Evolutionary conservation across 192 early-diverging fungal species (phyloP).

Genomic region (Backusella macrospora): DNA sequence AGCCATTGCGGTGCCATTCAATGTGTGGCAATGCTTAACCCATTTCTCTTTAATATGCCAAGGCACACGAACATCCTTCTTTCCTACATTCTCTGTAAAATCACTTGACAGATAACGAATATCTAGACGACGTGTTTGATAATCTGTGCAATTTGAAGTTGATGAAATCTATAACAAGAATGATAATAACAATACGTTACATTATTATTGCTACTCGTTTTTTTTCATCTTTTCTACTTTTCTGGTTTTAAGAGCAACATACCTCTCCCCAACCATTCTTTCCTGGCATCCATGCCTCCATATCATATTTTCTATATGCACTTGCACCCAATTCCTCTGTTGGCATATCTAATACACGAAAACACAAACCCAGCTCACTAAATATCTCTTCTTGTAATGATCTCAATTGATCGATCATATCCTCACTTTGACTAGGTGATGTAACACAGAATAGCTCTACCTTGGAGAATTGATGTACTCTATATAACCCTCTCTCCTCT

Average conservation of each 20-base stretch:
- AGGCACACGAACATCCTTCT: slow-evolving; percentile 23
- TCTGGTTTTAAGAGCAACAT: not conserved
- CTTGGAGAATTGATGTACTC: slow-evolving; percentile 95
- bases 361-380: slow-evolving; percentile 79
- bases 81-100: slow-evolving; percentile 33
- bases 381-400: slow-evolving; percentile 76
- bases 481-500: slow-evolving; percentile 86
- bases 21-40: slow-evolving; percentile 81
- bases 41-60: slow-evolving; percentile 36
- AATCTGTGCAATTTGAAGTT: slow-evolving; percentile 93
- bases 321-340: slow-evolving; percentile 90
- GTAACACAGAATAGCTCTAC: slow-evolving; percentile 87
- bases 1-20: slow-evolving; percentile 93
- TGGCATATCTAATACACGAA: slow-evolving; percentile 88
- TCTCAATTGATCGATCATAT: slow-evolving; percentile 71
- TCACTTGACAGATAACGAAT: slow-evolving; percentile 58
- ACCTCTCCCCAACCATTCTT: slow-evolving; percentile 79
- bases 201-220: not conserved
- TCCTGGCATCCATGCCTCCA: slow-evolving; percentile 98
- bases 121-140: slow-evolving; percentile 83
- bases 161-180: slow-evolving; percentile 72
- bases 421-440: slow-evolving; percentile 62
- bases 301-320: slow-evolving; percentile 89
- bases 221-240: not conserved
- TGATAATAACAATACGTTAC: not conserved